Percentiles rank a stretch among this genome's conserved stretches.
These are phyloP conservation scores for Luffa aegyptiaca DNA, from an alignment of 306 rosid genomes.

Conservation along the genomic window DNA sequence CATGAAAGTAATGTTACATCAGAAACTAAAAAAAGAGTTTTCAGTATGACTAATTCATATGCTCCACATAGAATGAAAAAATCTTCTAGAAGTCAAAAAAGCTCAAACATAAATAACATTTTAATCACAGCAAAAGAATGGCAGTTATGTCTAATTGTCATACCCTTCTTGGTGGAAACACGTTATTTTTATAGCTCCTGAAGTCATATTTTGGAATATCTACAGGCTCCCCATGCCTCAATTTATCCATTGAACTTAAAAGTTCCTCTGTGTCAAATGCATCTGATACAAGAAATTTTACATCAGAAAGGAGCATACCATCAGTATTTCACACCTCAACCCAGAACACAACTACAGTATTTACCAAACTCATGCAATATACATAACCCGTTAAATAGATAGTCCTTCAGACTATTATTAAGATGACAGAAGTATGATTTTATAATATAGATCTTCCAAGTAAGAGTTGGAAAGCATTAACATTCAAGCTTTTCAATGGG, in stretches of 20 bases:
- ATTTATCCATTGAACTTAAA: conserved; percentile 61
- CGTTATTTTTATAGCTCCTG: conserved; percentile 76
- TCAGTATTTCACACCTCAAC: not conserved
- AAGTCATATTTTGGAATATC: conserved; percentile 94
- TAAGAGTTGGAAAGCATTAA: not conserved
- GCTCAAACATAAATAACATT: not conserved
- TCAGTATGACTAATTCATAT: not conserved
- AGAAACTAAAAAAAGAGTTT: not conserved
- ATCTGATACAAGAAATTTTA: conserved; percentile 42
- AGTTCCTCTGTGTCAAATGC: conserved; percentile 82
- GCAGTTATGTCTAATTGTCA: conserved; percentile 1
- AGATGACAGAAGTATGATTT: not conserved
- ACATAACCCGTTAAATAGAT: not conserved
- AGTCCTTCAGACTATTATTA: not conserved
- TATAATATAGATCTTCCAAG: not conserved
- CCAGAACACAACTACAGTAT: not conserved
- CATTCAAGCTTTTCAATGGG: conserved; percentile 1
- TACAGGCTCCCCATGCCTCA: conserved; percentile 84
- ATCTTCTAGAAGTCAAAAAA: not conserved
- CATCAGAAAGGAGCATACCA: not conserved
- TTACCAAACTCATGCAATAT: not conserved
- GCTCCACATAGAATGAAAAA: not conserved
- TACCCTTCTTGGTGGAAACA: conserved; percentile 92
- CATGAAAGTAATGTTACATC: not conserved
- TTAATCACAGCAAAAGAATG: not conserved